These are phyloP conservation scores for Phytophthora crassamura DNA, from an alignment of 352 stramenopile species.

Conservation along the genomic window DNA sequence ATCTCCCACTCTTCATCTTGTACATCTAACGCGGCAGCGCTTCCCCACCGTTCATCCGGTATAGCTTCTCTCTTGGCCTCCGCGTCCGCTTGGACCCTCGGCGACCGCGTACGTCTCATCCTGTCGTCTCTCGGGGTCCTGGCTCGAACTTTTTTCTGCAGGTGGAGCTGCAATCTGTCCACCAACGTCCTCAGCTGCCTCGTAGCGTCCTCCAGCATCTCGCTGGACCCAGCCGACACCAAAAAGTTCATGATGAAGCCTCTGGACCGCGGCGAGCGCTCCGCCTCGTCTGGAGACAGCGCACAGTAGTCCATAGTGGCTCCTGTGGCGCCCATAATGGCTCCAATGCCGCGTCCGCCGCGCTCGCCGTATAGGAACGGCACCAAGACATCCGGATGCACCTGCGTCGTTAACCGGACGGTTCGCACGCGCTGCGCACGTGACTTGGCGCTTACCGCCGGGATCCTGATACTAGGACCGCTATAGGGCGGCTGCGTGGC, in stretches of 20 bases:
- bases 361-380: conserved; percentile 68
- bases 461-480: neutral
- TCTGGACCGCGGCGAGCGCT: conserved; percentile 32
- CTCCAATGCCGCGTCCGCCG: conserved; percentile 52
- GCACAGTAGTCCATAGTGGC: conserved; percentile 77
- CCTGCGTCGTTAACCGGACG: conserved; percentile 59
- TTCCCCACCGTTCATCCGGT: conserved; percentile 14
- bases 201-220: conserved; percentile 56
- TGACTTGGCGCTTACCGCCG: too few relatives aligned
- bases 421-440: conserved; percentile 55
- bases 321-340: conserved; percentile 52
- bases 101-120: conserved; percentile 5
- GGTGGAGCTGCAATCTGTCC: conserved; percentile 53
- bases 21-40: neutral
- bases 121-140: neutral
- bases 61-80: conserved; percentile 7
- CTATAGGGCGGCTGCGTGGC: conserved; percentile 12
- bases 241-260: conserved; percentile 70
- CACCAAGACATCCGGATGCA: conserved; percentile 61
- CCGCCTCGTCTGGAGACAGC: conserved; percentile 52
- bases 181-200: conserved; percentile 51
- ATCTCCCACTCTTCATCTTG: conserved; percentile 11
- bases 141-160: conserved; percentile 53
- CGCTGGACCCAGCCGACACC: conserved; percentile 48
- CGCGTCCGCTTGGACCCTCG: conserved; percentile 4